Conservation (phyloP, 2,329 filamentous ascomycete genomes). For the Cucurbitaria berberidis region DNA sequence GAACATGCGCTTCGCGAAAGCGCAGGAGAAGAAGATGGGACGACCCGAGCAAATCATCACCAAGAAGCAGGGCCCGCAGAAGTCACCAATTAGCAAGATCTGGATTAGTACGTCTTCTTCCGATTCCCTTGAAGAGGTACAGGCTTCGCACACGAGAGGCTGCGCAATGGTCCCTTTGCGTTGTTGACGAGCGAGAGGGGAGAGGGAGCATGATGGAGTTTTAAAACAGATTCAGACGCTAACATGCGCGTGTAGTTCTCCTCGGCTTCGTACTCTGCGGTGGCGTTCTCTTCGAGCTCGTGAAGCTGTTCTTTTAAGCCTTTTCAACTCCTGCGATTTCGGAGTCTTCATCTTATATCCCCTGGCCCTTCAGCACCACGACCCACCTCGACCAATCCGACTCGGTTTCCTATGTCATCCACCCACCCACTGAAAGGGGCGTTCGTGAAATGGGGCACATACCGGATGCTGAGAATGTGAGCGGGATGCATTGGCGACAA, state of each 20-base stretch:
- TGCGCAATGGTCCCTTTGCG: no score
- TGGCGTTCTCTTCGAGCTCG: constrained; percentile 64
- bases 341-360: not conserved
- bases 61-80: constrained; percentile 55
- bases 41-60: constrained; percentile 65
- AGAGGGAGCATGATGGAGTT: not conserved
- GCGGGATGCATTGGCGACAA: not conserved
- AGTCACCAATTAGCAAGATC: constrained; percentile 61
- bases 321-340: not conserved
- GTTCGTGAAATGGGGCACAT: no score
- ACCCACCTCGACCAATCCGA: not conserved
- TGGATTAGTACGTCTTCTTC: constrained; percentile 65
- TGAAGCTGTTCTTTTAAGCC: constrained; percentile 55
- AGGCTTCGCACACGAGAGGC: no score
- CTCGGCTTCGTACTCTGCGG: constrained; percentile 69
- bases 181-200: not conserved
- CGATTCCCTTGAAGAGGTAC: not conserved
- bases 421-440: not conserved
- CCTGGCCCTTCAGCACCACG: not conserved
- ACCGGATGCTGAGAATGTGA: not conserved
- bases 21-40: constrained; percentile 75
- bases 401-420: no score
- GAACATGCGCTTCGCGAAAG: constrained; percentile 78
- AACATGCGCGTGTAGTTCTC: constrained; percentile 52
- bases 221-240: not conserved